These are phyloP conservation scores for Saccharomyces hybrid DNA, from an alignment of 1,139 yeast genomes.

Conservation along the genomic window DNA sequence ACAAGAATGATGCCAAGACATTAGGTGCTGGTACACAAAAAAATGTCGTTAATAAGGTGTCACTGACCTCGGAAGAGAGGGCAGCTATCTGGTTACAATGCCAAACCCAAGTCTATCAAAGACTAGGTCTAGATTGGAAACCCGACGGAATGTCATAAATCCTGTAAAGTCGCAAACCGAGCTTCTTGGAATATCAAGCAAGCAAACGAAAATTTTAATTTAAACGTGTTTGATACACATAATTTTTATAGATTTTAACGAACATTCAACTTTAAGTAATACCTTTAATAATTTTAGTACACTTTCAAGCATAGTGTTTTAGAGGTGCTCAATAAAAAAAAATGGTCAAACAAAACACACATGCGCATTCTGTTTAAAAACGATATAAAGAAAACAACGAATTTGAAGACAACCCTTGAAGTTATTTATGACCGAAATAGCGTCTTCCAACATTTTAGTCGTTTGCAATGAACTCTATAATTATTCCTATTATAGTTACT, in stretches of 20 bases:
- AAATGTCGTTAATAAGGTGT: constrained; percentile 18
- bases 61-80: constrained; percentile 47
- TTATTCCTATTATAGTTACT: not conserved
- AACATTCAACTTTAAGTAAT: not conserved
- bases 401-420: no score
- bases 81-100: constrained; percentile 52
- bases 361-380: no score
- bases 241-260: not conserved
- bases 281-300: not conserved
- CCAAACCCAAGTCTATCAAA: constrained; percentile 47
- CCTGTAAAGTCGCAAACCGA: not conserved
- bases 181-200: not conserved
- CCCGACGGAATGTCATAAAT: constrained; percentile 36
- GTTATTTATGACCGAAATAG: no score
- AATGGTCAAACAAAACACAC: not conserved
- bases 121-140: constrained; percentile 53
- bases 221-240: not conserved
- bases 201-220: not conserved
- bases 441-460: no score
- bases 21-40: constrained; percentile 1
- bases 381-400: no score
- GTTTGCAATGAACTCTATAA: not conserved
- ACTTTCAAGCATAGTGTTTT: not conserved
- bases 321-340: not conserved
- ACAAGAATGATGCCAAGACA: constrained; percentile 5